These are phyloP conservation scores for Verticillium longisporum DNA, from an alignment of 2,329 filamentous ascomycete species.

Conservation along the genomic window DNA sequence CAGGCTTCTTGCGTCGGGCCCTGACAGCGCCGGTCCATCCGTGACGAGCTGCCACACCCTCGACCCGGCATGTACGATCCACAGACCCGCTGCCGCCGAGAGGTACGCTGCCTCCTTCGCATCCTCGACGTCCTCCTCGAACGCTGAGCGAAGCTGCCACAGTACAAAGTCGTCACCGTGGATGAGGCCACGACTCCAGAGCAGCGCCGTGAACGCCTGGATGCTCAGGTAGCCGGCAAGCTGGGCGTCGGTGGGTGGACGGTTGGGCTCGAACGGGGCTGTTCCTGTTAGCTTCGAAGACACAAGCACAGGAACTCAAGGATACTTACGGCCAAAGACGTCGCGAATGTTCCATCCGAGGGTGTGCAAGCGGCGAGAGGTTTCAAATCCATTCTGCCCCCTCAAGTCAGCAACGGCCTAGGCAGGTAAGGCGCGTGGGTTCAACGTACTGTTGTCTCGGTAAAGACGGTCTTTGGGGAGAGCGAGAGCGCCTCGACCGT, in stretches of 20 bases:
- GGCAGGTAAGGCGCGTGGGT: background rate
- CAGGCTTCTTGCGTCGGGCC: background rate
- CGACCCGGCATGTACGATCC: constrained; percentile 7
- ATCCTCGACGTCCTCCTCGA: constrained; percentile 9
- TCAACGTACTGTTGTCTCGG: constrained; percentile 2
- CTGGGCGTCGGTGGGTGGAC: background rate
- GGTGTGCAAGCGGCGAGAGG: constrained; percentile 4
- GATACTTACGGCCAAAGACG: constrained; percentile 4
- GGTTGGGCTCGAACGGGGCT: background rate
- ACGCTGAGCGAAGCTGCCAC: constrained; percentile 8
- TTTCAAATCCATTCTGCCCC: constrained; percentile 7
- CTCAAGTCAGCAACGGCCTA: background rate
- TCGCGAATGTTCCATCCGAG: constrained; percentile 2
- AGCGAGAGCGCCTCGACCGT: constrained; percentile 5
- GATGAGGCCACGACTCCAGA: constrained; percentile 10
- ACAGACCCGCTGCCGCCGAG: constrained; percentile 4
- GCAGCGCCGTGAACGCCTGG: constrained; percentile 10
- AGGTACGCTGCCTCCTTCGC: constrained; percentile 3
- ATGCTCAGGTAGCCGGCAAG: constrained; percentile 5
- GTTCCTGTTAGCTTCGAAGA: background rate
- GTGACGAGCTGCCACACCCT: constrained; percentile 6
- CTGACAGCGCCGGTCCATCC: background rate
- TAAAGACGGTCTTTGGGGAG: constrained; percentile 7
- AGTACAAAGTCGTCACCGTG: constrained; percentile 8
- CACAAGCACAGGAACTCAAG: background rate